Evolutionary conservation across 192 early-diverging fungal genomes (phyloP).

Genomic region (Haplosporangium gracile): DNA sequence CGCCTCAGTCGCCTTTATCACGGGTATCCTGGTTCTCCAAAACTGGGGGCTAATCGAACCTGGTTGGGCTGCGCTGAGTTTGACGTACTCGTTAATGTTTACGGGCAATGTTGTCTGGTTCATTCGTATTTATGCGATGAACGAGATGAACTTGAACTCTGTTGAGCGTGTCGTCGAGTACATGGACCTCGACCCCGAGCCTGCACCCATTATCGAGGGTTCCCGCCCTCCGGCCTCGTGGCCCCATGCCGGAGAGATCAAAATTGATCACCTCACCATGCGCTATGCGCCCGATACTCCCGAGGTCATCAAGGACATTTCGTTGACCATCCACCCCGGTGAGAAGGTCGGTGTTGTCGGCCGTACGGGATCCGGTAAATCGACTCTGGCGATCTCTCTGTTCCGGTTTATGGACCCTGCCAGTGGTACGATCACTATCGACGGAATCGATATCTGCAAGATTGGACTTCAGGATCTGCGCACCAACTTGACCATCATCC

Average conservation of each 20-base stretch:
- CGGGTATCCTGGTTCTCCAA: slow-evolving; percentile 72
- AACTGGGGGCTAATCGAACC: slow-evolving; percentile 72
- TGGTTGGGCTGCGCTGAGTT: slow-evolving; percentile 88
- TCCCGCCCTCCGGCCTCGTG: slow-evolving; percentile 64
- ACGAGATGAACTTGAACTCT: slow-evolving; percentile 91
- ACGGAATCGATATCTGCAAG: slow-evolving; percentile 66
- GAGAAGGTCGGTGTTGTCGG: slow-evolving; percentile 78
- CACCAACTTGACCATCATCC: slow-evolving; percentile 72
- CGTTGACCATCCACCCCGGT: slow-evolving; percentile 67
- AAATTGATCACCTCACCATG: slow-evolving; percentile 75
- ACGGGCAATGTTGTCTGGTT: slow-evolving; percentile 84
- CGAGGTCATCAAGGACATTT: slow-evolving; percentile 76
- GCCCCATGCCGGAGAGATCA: slow-evolving; percentile 80
- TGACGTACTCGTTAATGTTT: slow-evolving; percentile 89
- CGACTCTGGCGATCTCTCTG: slow-evolving; percentile 66
- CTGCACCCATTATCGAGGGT: slow-evolving; percentile 64
- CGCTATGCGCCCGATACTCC: slow-evolving; percentile 79
- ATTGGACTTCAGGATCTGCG: slow-evolving; percentile 69
- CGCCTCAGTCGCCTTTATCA: slow-evolving; percentile 77
- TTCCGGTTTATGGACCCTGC: slow-evolving; percentile 72
- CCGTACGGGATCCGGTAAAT: slow-evolving; percentile 75
- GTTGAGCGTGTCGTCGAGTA: slow-evolving; percentile 93
- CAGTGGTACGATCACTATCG: slow-evolving; percentile 61
- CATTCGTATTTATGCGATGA: slow-evolving; percentile 81
- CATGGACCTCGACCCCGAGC: slow-evolving; percentile 83